A percentile compares a stretch with the other conserved stretches of the same genome.
phyloP scores from a whole-genome alignment of 2,329 filamentous ascomycete genomes.

The Xylariaceae sp. region DNA sequence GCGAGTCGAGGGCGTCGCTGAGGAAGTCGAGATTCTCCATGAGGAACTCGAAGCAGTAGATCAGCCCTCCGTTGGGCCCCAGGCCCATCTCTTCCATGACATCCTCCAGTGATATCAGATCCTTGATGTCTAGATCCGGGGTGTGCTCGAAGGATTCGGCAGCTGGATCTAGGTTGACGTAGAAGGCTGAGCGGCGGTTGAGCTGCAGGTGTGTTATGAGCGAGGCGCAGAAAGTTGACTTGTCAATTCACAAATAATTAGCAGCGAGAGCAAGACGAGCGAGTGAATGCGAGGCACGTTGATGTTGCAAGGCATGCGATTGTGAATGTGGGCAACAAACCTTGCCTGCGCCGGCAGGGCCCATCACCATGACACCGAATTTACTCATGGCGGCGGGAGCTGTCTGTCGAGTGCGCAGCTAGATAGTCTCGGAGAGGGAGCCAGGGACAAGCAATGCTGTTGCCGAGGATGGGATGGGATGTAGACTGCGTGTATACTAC shows the following conservation, averaged over 20 bases:
- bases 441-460: neutral
- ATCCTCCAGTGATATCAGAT: constrained; percentile 82
- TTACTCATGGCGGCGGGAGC: constrained; percentile 68
- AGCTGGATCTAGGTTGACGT: constrained; percentile 96
- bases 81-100: constrained; percentile 71
- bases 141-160: constrained; percentile 89
- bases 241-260: constrained; percentile 4
- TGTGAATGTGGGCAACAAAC: constrained; percentile 38
- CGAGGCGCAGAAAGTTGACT: constrained; percentile 92
- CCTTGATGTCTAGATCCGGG: constrained; percentile 82
- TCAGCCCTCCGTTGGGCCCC: constrained; percentile 73
- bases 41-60: constrained; percentile 72
- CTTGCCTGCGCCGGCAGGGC: constrained; percentile 93
- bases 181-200: constrained; percentile 91
- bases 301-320: no score
- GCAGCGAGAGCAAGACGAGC: neutral
- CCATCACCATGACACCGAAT: constrained; percentile 93
- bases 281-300: neutral
- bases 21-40: constrained; percentile 74
- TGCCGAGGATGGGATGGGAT: neutral
- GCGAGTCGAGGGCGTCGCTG: constrained; percentile 65
- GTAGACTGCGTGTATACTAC: neutral
- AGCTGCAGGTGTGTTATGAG: constrained; percentile 90
- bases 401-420: neutral
- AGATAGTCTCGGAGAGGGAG: no score